Base-by-base conservation (phyloP, 257 asterid species). In the Jaltomata sinuosa region DNA sequence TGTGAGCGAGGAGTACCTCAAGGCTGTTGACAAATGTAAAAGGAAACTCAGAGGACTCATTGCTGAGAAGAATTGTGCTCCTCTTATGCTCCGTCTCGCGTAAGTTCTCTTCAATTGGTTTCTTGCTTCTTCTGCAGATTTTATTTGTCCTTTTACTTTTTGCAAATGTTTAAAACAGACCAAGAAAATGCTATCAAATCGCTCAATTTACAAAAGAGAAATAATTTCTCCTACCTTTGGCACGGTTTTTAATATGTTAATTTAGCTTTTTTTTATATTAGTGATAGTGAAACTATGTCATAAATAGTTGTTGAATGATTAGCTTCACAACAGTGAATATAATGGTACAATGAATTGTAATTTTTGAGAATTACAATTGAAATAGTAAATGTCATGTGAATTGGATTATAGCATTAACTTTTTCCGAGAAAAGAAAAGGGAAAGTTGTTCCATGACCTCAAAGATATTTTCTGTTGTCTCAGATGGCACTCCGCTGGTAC, bases 401-500 rank as follows among this genome's bases (percentile, higher is more conserved):
- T 11, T 40, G 79, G 15, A 69, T 36, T 29, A 8, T 21, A 12
- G 54, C 50, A 2, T 32, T 38, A 38, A 38, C 3, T 40, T 1
- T 40, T 71, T 36, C 11, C 8, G 3, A 22, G 7, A 45, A 11
- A 36, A 11, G 12, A 68, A 11, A 38, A 1, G 0, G 21, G 1
- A 11, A n/a, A 6, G 31, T 40, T 22, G 80, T 45, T 22, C 19
- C 47, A 54, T 52, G 25, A 47, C 71, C 54, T 59, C 81, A 32
- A 31, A 62, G 54, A 69, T 82, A 14, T 80, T 84, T 84, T 31
- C 34, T 87, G 80, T 84, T 67, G 2, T 83, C 88, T 47, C 84
- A 95, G 99, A 78, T 94, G 98, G 98, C 98, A 95, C 88, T 95
- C 99, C 87, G 97, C 97, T 86, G 99, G 98, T 38, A 94, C 98